Base-by-base conservation (phyloP, 2,329 filamentous ascomycete species). In the Colletotrichum australisinense region DNA sequence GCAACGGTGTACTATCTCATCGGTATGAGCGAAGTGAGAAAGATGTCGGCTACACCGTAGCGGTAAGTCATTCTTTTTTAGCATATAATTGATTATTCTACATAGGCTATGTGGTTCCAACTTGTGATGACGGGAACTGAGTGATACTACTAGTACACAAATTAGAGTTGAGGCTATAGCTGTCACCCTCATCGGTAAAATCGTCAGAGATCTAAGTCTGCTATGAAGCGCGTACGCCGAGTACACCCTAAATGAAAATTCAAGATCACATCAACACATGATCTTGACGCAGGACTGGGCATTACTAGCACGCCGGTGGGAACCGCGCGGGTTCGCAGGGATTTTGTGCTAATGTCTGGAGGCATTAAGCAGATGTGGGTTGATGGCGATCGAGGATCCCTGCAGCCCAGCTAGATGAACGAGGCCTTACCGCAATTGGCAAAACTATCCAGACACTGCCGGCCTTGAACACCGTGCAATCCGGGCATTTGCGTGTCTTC, bases 291-390 rank as follows among this genome's bases (percentile, higher is more conserved):
- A 49, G 42, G 19, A 49, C 19, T 49, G 42, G 42, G 42, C 42
- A 49, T 19, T n/a, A n/a, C 8, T 19, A 49, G 42, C 22, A 78
- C 79, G 0, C 79, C 81, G 0, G 68, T 62, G 0, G 83, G 81
- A 0, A 26, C 65, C 65, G 65, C 65, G 65, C 65, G 65, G 57
- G 57, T 53, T 53, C 32, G 57, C 65, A 68, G 53, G 57, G 65
- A 62, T 62, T 22, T 62, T 16, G 35, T 42, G 14, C 38, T 22
- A 52, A 14, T 14, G 30, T 52, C 35, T 46, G 65, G 65, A 68
- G 52, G 65, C 57, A 58, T 67, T 58, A 46, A 67, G 35, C 52
- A 58, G 35, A 53, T 53, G 22, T 56, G 30, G 52, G 22, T 9
- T 28, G 28, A 63, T 28, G n/a, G 30, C 49, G 52, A 28, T 35